Evolutionary conservation across 441 rosid genomes (phyloP), one percentile per base, ranked within the genome.

Genomic region (Populus hybrid): DNA sequence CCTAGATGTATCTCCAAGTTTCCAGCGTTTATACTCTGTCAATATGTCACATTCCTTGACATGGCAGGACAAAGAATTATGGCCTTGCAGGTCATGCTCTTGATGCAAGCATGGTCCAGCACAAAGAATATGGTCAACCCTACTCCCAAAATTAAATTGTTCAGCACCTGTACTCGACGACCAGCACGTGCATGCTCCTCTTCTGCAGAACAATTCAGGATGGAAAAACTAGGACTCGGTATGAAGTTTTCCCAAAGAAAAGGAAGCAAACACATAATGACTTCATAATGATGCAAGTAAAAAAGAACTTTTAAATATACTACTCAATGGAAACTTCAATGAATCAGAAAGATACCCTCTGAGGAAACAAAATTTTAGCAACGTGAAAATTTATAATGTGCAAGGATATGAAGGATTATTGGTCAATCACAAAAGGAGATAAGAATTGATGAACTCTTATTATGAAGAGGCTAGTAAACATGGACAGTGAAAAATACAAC

Each of bases 171-270:
- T 86, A 78, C 81, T 92, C 67, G 97, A 88, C 1, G 97, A 88
- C 98, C 98, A 94, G 82, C 99, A 95, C 23, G 97, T 95, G 83
- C 86, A 95, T 61, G 98, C 98, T 66, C 88, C 99, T 80, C 77
- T 86, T 87, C 99, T 95, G 83, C 68, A 77, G 26, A 74, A 82
- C 8, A 81, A 53, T 71, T 64, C 21, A 53, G 53, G 75, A 75
- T 29, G 61, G 63, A 78, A 75, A 40, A 70, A 23, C 11, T 14
- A 33, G 69, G 42, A 23, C 20, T 72, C 67, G 33, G 42, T 28
- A 9, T 14, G 6, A 50, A 29, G 33, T n/a, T 45, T 12, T 24
- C 18, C 33, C 10, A 74, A 74, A 59, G 21, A 38, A 18, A 74
- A 59, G 4, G 23, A n/a, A 0, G 50, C n/a, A 35, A 53, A 63